Conservation (phyloP, 1,284 basidiomycete genomes). For the Hypsizygus ulmarius region DNA sequence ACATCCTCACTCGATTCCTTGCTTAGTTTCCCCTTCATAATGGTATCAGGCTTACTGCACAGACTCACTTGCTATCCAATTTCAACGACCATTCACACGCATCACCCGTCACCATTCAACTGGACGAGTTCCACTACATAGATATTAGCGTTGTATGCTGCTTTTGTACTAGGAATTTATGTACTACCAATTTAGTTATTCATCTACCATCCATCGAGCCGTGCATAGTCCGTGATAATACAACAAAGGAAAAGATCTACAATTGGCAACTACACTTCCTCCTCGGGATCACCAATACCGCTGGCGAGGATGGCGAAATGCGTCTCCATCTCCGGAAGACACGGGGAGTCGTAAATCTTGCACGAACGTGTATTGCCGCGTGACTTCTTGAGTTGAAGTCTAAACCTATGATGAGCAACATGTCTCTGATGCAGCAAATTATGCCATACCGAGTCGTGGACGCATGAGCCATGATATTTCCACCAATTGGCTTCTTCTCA, state of each 20-base stretch:
- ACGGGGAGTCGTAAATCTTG: conserved; percentile 98
- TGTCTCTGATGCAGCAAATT: conserved; percentile 7
- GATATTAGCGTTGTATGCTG: conserved; percentile 16
- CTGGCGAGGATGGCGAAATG: conserved; percentile 90
- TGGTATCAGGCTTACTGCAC: conserved; percentile 4
- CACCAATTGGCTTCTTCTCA: conserved; percentile 97
- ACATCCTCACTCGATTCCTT: conserved; percentile 86
- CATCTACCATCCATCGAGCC: conserved; percentile 5
- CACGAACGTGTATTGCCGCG: conserved; percentile 92
- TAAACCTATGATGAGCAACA: conserved; percentile 28
- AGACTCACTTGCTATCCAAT: conserved; percentile 1
- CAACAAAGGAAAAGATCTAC: conserved; percentile 7
- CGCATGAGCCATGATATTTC: conserved; percentile 95
- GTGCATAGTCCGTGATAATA: not conserved
- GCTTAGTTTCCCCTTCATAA: conserved; percentile 43
- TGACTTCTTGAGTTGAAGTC: conserved; percentile 90
- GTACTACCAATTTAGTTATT: conserved; percentile 16
- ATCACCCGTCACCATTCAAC: conserved; percentile 34
- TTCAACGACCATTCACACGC: not conserved
- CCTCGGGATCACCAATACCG: conserved; percentile 91
- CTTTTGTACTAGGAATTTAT: conserved; percentile 22
- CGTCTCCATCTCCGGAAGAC: conserved; percentile 95
- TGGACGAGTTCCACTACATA: conserved; percentile 24
- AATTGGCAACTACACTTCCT: conserved; percentile 53
- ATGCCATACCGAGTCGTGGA: conserved; percentile 79